Evolutionary conservation across 2,329 filamentous ascomycete genomes (phyloP), one percentile per base, ranked within the genome.

Genomic region (Stemphylium vesicarium): DNA sequence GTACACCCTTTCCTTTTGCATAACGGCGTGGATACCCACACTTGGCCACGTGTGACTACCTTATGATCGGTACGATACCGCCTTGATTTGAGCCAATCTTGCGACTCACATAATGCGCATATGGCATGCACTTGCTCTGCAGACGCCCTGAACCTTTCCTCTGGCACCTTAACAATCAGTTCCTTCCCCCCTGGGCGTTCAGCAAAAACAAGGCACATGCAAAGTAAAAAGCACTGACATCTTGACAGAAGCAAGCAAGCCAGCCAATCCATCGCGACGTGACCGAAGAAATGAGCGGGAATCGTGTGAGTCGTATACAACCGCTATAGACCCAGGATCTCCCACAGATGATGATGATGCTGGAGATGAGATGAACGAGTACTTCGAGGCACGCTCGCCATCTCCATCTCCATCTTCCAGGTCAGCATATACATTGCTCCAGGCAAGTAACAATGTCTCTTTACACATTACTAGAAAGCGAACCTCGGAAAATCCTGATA

Each of bases 321-420:
- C 62, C 4, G 57, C 59, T 12, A 45, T 50, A 4, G 62, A 69
- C 18, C 62, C 64, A 46, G 72, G 67, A 1, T 71, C 68, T 5
- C 58, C 69, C 1, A 75, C 72, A 2, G 71, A 73, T 29, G 69
- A 66, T 29, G 69, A 66, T 13, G 70, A 74, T 7, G 66, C 70
- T 2, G 63, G 65, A 26, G 51, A 64, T 24, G 62, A 66, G 40
- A 35, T 15, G 29, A 29, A 44, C n/a, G 22, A 35, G 29, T 4
- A 18, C 12, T 67, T 46, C 22, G 32, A 50, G 15, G 66, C 67
- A 15, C 65, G 53, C 13, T 71, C 69, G 3, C 66, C 68, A 32
- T 54, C 50, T 8, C 50, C 62, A 2, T 64, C 69, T 8, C 64
- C 58, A 11, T 72, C 67, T 1, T 66, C 65, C 1, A 61, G 55